Evolutionary conservation across 2,329 filamentous ascomycete genomes (phyloP).

Genomic region (Cryphonectria radicalis): DNA sequence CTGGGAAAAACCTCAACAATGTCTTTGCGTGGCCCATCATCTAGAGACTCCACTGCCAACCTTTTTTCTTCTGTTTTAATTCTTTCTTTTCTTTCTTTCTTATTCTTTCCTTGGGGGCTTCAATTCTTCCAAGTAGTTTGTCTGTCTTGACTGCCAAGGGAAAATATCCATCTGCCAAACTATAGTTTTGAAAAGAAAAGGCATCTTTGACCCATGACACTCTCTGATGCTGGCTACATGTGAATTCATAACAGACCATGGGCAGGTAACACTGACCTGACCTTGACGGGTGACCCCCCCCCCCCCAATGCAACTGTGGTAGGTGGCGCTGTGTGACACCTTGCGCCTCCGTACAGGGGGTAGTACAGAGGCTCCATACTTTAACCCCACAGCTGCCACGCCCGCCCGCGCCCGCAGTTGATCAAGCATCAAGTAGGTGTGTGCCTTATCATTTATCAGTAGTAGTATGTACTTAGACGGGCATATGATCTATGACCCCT

Average conservation of each 20-base stretch:
- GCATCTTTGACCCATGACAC: no score
- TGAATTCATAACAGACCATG: not conserved
- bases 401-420: not conserved
- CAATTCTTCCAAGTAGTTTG: no score
- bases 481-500: slow-evolving; percentile 16
- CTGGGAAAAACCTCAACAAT: not conserved
- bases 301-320: not conserved
- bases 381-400: not conserved
- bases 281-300: not conserved
- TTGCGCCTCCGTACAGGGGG: not conserved
- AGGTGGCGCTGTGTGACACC: slow-evolving; percentile 2
- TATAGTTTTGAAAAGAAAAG: no score
- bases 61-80: not conserved
- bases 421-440: slow-evolving; percentile 9
- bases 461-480: not conserved
- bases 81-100: not conserved
- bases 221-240: not conserved
- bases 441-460: slow-evolving; percentile 12
- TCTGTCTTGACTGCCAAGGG: no score
- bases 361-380: not conserved
- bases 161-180: no score
- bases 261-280: not conserved
- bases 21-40: not conserved
- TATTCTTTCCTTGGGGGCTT: not conserved
- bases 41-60: not conserved